phyloP scores from a whole-genome alignment of 2,329 filamentous ascomycete genomes.

The Colletotrichum eleusines region DNA sequence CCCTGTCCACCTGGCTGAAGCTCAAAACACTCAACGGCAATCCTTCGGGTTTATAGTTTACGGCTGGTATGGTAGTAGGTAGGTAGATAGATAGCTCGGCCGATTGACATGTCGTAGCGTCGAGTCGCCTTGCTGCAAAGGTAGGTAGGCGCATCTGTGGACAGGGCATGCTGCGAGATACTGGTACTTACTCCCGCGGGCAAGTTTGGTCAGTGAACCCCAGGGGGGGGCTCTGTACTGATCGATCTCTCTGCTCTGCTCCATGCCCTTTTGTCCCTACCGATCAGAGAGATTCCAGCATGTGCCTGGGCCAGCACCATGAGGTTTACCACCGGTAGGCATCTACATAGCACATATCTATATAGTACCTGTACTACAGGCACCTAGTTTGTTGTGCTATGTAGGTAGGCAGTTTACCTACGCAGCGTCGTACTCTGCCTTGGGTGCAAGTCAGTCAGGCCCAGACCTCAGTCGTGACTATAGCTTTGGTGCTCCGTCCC shows the following conservation, averaged over 20 bases:
- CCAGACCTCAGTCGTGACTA: not conserved
- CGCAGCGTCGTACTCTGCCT: no score
- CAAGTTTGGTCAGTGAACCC: not conserved
- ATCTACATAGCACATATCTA: no score
- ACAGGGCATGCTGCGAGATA: not conserved
- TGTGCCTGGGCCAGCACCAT: not conserved
- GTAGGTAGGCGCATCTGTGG: not conserved
- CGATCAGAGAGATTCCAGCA: constrained; percentile 11
- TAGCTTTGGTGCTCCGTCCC: no score
- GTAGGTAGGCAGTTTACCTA: no score
- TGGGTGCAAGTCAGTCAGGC: not conserved
- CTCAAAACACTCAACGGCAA: not conserved
- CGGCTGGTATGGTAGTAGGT: not conserved
- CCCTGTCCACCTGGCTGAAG: no score
- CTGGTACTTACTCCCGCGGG: constrained; percentile 19
- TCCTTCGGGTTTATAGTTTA: not conserved
- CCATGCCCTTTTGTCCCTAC: not conserved
- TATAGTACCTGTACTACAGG: no score
- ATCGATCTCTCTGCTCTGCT: not conserved
- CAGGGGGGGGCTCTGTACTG: not conserved
- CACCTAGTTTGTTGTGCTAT: no score
- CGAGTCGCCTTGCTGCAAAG: not conserved
- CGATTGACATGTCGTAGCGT: not conserved
- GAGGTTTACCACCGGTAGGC: not conserved
- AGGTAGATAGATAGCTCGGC: not conserved